Base-by-base conservation (phyloP, 257 asterid genomes). In the Knoxia roxburghii region DNA sequence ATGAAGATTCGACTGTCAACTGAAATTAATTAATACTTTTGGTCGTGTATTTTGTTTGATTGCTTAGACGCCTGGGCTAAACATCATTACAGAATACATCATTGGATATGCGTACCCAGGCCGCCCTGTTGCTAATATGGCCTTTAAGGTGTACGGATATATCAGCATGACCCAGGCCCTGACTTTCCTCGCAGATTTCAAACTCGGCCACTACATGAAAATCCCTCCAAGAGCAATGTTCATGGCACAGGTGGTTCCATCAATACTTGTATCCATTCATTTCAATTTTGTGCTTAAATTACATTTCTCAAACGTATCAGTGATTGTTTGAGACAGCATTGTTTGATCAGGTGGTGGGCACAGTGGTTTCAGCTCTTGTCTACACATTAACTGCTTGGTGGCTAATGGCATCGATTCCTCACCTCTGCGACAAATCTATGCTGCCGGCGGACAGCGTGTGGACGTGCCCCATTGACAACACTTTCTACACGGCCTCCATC, bases 161-260 rank as follows among this genome's bases (percentile, higher is more conserved):
- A 81, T 87, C 23, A 87, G 95, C 77, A 84, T 87, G 91, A 8
- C 37, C 6, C 95, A 87, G 77, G 95, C 83, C 23, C 48, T 83
- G 10, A 53, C 68, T 14, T 87, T 87, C 61, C 26, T 87, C 2
- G 2, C 45, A 23, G 91, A 87, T 74, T 84, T 87, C 73, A 87
- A 87, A 75, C 88, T 87, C 24, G 90, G 95, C 4, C 90, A 82
- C 59, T 84, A 87, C 76, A 87, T 84, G 95, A 87, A 87, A 67
- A 83, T 87, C 41, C 95, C 91, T 13, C 91, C 95, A 4, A 76
- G 84, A 68, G 77, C 86, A n/a, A 85, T 87, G 95, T 87, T 87
- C 67, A 29, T 32, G 52, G 87, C 77, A 9, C 95, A 87, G 90
- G 94, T 84, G n/a, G n/a, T n/a, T 7, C 27, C 18, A 41, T 39